Evolutionary conservation across 139 green algal species (phyloP), one percentile per base, ranked within the genome.

Genomic region (Chlorella sorokiniana): DNA sequence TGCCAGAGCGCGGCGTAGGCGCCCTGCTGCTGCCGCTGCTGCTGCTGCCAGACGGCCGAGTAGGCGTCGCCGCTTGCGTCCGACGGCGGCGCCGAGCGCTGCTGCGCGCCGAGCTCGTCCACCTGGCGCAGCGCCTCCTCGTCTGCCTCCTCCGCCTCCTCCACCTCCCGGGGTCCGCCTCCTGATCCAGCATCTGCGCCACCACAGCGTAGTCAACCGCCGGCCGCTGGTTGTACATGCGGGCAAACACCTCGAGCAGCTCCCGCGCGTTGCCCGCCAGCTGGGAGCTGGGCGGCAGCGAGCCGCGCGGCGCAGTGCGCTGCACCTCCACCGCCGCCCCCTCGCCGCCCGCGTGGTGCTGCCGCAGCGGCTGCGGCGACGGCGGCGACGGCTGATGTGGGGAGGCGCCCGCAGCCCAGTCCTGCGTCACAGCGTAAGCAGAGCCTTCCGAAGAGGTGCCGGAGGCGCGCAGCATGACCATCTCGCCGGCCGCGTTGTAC

Each of bases 231-330:
- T 42, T 48, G 64, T 87, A 84, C 76, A 87, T 79, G 72, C 75
- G 77, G 22, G 83, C 79, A 84, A 87, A 87, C 75, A 69, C 69
- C 38, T 87, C 76, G 1, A 87, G 67, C 44, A 87, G 81, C 51
- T 87, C 83, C 10, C 83, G 83, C n/a, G 83, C 82, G 29, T 68
- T 82, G 44, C 64, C 64, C 1, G 59, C 77, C 44, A 33, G 14
- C 31, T 6, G 35, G 33, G 68, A 14, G 77, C 77, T 83, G 77
- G 38, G 10, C 27, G 48, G 77, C 33, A 80, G 27, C 18, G 41
- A 33, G 48, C 33, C 35, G 33, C 51, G 51, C 64, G 25, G 64
- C 29, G 29, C 54, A 27, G 56, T 27, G 1, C 74, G 56, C 74
- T 38, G 25, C 56, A 59, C 74, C 54, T 80, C 56, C 54, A 69